Conservation (phyloP, 1,284 basidiomycete genomes). For the Chiua sp. region DNA sequence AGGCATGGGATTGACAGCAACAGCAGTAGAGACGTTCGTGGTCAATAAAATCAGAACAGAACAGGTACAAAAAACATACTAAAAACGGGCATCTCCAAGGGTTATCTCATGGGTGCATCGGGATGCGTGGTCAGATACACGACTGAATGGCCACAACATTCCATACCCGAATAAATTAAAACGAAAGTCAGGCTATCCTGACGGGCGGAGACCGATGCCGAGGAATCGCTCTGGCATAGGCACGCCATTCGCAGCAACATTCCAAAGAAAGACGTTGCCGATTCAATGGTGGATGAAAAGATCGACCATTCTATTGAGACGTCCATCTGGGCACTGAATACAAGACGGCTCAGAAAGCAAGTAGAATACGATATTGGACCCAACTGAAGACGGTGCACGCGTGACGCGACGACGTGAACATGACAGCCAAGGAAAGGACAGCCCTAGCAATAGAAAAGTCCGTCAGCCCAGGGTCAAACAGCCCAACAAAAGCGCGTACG, state of each 20-base stretch:
- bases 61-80: too few species aligned
- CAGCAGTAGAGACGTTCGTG: too few species aligned
- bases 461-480: slow-evolving; percentile 8
- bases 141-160: too few species aligned
- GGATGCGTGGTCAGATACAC: too few species aligned
- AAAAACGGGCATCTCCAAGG: too few species aligned
- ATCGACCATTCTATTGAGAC: not conserved
- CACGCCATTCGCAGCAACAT: too few species aligned
- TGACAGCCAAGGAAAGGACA: not conserved
- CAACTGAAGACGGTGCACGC: not conserved
- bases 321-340: not conserved
- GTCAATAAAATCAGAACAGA: too few species aligned
- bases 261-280: not conserved
- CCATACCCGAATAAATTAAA: not conserved
- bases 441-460: not conserved
- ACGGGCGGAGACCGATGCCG: not conserved
- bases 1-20: too few species aligned
- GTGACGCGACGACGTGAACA: not conserved
- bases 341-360: not conserved
- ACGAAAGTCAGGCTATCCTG: not conserved
- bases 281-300: too few species aligned
- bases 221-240: too few species aligned
- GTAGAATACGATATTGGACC: too few species aligned
- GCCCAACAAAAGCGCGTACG: not conserved
- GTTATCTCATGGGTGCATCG: too few species aligned